These are phyloP conservation scores for Coprinellus aureogranulatus DNA, from an alignment of 768 basidiomycete genomes.

Conservation along the genomic window DNA sequence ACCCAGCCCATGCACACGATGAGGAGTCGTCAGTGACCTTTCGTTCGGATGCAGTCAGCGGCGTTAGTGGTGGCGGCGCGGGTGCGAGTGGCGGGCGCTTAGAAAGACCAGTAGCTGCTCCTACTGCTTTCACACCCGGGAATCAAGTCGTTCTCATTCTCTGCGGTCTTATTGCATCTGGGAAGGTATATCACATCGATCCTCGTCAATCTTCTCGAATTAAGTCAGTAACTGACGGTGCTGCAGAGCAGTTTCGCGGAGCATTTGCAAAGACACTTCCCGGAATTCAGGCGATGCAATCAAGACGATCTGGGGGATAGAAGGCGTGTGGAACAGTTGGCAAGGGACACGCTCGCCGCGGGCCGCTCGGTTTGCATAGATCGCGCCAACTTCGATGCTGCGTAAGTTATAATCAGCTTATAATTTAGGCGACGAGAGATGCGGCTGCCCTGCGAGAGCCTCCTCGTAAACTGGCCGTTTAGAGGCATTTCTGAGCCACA, in stretches of 20 bases:
- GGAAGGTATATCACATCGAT: constrained; percentile 48
- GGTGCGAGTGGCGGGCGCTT: background rate
- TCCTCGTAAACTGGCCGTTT: no score
- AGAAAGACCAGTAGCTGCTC: background rate
- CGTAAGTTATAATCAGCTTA: no score
- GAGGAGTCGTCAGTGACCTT: no score
- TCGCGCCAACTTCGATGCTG: constrained; percentile 70
- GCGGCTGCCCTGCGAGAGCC: no score
- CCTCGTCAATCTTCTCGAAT: background rate
- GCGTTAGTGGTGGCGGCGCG: background rate
- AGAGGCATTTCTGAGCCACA: no score
- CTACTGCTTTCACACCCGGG: constrained; percentile 22
- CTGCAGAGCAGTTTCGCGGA: constrained; percentile 65
- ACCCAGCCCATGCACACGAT: no score
- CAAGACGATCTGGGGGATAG: constrained; percentile 78
- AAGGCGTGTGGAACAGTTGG: constrained; percentile 60
- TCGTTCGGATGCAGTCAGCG: background rate
- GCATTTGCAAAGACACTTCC: constrained; percentile 59
- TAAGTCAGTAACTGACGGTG: background rate
- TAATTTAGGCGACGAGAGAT: no score
- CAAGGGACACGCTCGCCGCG: constrained; percentile 45
- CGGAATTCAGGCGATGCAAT: constrained; percentile 67
- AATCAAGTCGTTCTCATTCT: constrained; percentile 63
- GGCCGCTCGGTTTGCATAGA: constrained; percentile 80
- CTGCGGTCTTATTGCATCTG: constrained; percentile 72